Base-by-base conservation (phyloP, 2,329 filamentous ascomycete species). In the Cercospora nicotianae region DNA sequence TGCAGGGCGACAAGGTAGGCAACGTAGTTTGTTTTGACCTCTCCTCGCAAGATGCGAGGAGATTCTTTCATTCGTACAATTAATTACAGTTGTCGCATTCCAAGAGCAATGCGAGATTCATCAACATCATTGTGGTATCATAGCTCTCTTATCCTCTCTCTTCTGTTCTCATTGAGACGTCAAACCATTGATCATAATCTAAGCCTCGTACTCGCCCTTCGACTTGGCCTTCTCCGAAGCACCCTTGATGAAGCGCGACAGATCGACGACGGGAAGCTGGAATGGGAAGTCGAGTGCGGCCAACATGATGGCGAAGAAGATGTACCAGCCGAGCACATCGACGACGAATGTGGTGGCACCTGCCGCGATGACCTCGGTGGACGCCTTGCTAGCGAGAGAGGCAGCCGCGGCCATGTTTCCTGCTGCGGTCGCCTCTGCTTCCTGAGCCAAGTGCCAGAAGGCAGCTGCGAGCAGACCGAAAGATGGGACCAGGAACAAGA, bases 391-490 rank as follows among this genome's bases (percentile, higher is more conserved):
- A 18, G 3, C 20, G 33, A 58, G 51, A 53, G 33, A 59, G 20
- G 62, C 33, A 8, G 62, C 62, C 13, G 33, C 31, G 20, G 62
- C 33, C 31, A 10, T 23, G 53, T 64, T 45, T 7, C 62, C 62
- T 30, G 81, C 78, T 0, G 75, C 80, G 0, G 72, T 62, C 39
- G 30, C 65, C 23, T 64, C 64, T 48, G 77, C 77, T 26, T 81
- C 81, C 18, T 79, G 71, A 3, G 87, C 87, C 8, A 84, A 73
- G 18, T 85, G 77, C 83, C 86, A 90, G 78, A 88, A 91, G 0
- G 84, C 84, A 2, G 83, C 88, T 0, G 89, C 84, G 33, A 92
- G 81, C 28, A 88, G 80, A 12, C 79, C 76, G 75, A 93, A 91
- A 2, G 83, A 81, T 12, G 87, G 75, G 18, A 86, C 77, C n/a